Conservation (phyloP, 768 basidiomycete genomes). For the Lentinula edodes region DNA sequence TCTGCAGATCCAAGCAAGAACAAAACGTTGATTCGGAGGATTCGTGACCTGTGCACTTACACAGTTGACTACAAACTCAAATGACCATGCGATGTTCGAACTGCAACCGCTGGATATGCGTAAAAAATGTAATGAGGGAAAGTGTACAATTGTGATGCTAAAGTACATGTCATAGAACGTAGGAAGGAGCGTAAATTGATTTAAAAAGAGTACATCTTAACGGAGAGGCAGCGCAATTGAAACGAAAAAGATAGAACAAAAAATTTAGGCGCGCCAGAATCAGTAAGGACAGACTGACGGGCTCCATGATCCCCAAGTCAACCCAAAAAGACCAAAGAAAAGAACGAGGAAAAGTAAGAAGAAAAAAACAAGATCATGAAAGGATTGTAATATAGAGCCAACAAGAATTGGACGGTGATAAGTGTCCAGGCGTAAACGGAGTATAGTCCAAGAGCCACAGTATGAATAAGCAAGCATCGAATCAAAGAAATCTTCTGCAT, state of each 20-base stretch:
- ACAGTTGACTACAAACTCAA: neutral
- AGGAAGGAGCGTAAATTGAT: neutral
- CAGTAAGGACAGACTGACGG: slow-evolving; percentile 5
- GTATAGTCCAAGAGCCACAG: neutral
- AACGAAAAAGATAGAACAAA: neutral
- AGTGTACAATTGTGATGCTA: neutral
- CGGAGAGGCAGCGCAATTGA: neutral
- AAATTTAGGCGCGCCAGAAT: neutral
- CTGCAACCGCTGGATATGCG: neutral
- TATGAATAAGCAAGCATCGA: neutral
- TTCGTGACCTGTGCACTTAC: neutral
- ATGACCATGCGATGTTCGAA: neutral
- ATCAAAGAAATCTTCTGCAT: too few relatives aligned
- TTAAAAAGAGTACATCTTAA: neutral
- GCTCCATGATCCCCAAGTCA: slow-evolving; percentile 5
- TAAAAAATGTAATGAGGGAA: neutral
- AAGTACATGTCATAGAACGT: neutral
- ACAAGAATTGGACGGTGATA: neutral
- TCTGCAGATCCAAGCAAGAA: too few relatives aligned
- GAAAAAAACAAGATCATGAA: neutral
- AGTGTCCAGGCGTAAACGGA: neutral
- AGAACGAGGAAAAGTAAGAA: neutral
- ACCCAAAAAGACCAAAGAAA: neutral
- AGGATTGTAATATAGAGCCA: neutral
- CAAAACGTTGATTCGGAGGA: neutral